Conservation (phyloP, 345 rosid species). For the Corchorus capsularis region DNA sequence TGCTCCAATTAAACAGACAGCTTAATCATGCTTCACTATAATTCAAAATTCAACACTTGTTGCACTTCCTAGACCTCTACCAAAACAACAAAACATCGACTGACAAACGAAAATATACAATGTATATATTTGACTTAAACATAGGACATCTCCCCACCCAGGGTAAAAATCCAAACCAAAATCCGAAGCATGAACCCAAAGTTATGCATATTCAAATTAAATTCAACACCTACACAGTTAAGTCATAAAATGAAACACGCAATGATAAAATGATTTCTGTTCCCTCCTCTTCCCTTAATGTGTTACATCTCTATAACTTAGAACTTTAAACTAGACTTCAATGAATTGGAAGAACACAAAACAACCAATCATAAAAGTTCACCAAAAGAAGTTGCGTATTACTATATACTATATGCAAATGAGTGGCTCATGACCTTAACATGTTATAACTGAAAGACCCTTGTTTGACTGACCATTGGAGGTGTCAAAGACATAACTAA, state of each 20-base stretch:
- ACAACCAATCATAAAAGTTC: neutral
- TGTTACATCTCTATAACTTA: neutral
- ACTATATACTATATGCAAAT: conserved; percentile 1
- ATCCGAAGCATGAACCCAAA: neutral
- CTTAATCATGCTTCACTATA: neutral
- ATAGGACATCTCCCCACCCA: neutral
- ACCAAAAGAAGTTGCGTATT: neutral
- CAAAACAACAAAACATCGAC: neutral
- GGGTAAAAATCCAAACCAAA: neutral
- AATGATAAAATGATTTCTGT: neutral
- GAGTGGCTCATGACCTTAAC: neutral
- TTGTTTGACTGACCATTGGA: neutral
- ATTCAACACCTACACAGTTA: neutral
- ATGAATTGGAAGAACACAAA: neutral
- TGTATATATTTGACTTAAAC: neutral
- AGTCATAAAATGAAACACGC: neutral
- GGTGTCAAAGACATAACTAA: neutral
- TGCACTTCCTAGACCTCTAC: neutral
- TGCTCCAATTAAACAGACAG: neutral
- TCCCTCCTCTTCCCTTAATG: neutral
- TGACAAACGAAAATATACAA: neutral
- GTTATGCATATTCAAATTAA: neutral
- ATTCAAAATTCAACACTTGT: neutral
- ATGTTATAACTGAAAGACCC: neutral
- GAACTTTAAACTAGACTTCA: neutral